Conservation (phyloP, 495 filamentous ascomycete genomes). For the Coniosporium apollinis region DNA sequence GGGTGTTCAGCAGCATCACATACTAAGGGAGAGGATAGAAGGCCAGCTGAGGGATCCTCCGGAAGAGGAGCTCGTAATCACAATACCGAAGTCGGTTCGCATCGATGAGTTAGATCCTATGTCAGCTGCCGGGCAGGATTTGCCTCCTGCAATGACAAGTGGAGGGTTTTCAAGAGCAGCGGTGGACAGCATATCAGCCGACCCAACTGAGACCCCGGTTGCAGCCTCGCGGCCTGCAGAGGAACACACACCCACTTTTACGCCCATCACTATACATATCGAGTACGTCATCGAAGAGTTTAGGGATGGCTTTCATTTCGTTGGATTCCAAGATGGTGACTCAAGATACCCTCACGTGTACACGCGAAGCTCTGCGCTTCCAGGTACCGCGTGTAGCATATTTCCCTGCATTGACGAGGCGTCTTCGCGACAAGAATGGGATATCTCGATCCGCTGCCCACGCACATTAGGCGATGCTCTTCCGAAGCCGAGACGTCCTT, state of each 20-base stretch:
- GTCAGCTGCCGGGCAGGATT: conserved; percentile 35
- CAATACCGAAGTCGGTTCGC: conserved; percentile 45
- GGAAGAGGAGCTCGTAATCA: conserved; percentile 43
- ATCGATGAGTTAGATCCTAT: conserved; percentile 47
- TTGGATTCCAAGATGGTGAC: conserved; percentile 64
- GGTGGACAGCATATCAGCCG: no score
- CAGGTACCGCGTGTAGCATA: conserved; percentile 65
- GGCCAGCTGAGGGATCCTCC: conserved; percentile 39
- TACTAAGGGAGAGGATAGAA: conserved; percentile 49
- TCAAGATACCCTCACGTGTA: conserved; percentile 77
- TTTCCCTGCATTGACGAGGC: conserved; percentile 88
- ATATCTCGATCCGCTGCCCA: conserved; percentile 68
- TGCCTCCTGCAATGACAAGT: conserved; percentile 9
- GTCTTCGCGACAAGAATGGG: conserved; percentile 66
- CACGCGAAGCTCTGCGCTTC: conserved; percentile 59
- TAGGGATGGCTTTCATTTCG: conserved; percentile 79
- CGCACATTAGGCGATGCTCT: conserved; percentile 76
- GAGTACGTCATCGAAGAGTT: conserved; percentile 58
- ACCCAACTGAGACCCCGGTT: conserved; percentile 13
- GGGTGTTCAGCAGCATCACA: conserved; percentile 60
- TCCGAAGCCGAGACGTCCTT: conserved; percentile 6
- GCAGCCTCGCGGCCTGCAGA: conserved; percentile 14
- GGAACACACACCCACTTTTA: conserved; percentile 30
- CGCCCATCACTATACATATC: conserved; percentile 42
- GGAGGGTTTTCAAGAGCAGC: conserved; percentile 8